Conservation (phyloP, 257 asterid species). For the Echites panduratus region DNA sequence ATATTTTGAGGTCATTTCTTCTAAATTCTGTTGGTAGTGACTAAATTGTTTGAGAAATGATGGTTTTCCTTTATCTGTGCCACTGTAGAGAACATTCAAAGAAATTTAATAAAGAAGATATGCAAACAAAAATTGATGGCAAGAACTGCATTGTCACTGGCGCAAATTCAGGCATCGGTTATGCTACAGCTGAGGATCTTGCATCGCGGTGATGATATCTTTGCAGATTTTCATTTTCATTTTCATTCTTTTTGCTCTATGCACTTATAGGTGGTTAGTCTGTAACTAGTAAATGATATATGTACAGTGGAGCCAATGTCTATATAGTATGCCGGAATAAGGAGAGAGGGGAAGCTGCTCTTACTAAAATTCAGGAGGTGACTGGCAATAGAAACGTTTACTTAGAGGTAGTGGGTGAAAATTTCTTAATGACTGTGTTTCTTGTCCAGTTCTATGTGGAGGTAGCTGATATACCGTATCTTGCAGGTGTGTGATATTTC, state of each 20-base stretch:
- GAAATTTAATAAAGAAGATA: constrained; percentile 65
- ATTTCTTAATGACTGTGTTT: not conserved
- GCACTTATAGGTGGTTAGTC: not conserved
- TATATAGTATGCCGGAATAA: constrained; percentile 79
- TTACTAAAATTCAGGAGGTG: constrained; percentile 49
- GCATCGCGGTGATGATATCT: constrained; percentile 59
- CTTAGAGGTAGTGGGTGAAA: constrained; percentile 51
- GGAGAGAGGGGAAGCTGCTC: constrained; percentile 90
- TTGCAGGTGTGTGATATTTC: constrained; percentile 80
- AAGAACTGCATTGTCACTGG: constrained; percentile 92
- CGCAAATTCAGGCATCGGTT: constrained; percentile 94
- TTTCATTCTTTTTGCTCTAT: constrained; percentile 3
- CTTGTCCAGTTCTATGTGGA: not conserved
- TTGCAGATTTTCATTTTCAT: not conserved
- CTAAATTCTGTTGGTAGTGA: not conserved
- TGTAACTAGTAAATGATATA: constrained; percentile 5
- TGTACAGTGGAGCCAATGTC: constrained; percentile 74
- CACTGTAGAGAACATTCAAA: constrained; percentile 67
- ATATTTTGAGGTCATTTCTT: too few relatives aligned
- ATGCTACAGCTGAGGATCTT: constrained; percentile 79
- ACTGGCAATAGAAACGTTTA: constrained; percentile 72
- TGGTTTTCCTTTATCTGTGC: not conserved
- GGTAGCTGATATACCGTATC: not conserved
- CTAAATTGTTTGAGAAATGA: not conserved
- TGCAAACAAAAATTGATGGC: constrained; percentile 59